Evolutionary conservation across 2,329 filamentous ascomycete genomes (phyloP), one percentile per base, ranked within the genome.

Genomic region (Lecanosticta acicola): DNA sequence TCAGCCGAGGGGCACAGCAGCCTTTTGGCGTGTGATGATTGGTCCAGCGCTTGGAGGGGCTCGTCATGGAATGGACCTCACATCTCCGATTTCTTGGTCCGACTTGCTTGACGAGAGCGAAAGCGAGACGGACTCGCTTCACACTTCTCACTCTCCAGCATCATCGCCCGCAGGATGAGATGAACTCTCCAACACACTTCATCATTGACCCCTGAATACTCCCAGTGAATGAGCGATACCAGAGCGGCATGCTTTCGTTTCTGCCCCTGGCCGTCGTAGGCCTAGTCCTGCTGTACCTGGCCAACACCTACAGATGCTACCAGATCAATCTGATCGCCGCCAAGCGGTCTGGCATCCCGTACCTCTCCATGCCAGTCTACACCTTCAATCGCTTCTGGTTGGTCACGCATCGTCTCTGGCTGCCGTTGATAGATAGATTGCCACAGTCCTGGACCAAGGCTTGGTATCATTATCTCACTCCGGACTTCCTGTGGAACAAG

Each of bases 391-490:
- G 71, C 13, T 57, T 72, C 17, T 84, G 80, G 77, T 70, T 82
- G 45, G 57, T 81, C 19, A 76, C 76, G 2, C 69, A 73, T 54
- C 63, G 63, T 41, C 49, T 81, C 33, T 81, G 73, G 74, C 58
- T 79, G 9, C 76, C 77, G 2, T 46, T 84, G 11, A 70, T 85
- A 53, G 72, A 71, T 46, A 58, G 64, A 11, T 66, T 85, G 0
- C 83, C 83, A 0, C 66, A 66, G 35, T 67, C 71, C 13, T 76
- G 71, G 65, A 81, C 76, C 67, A 70, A 79, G 44, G 57, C 70
- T 41, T 81, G 81, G 76, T 76, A 81, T 84, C 71, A 54, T 35
- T 66, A 77, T 53, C 59, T 84, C 53, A 60, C 70, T n/a, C 76
- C 76, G 1, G 78, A 85, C 56, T 85, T 79, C 73, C 62, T 71